phyloP scores from a whole-genome alignment of 495 filamentous ascomycete genomes.

The Umbilicaria muhlenbergii region DNA sequence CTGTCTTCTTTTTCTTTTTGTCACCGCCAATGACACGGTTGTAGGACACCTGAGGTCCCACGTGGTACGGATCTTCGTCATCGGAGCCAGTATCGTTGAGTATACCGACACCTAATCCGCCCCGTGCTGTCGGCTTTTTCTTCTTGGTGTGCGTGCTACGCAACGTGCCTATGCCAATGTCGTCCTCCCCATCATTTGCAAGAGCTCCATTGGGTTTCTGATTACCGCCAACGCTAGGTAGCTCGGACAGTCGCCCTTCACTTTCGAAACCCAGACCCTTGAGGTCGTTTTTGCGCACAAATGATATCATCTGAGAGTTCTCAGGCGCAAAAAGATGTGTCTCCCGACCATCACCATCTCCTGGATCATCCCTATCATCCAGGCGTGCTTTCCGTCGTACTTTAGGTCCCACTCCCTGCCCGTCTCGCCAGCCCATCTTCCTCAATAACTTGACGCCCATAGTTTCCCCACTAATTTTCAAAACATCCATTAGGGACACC shows the following conservation, averaged over 20 bases:
- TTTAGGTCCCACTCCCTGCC: slow-evolving; percentile 84
- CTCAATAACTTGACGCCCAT: slow-evolving; percentile 79
- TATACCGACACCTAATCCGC: slow-evolving; percentile 75
- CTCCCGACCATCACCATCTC: slow-evolving; percentile 24
- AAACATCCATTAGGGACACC: slow-evolving; percentile 56
- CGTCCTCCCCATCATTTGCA: slow-evolving; percentile 36
- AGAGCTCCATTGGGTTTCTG: slow-evolving; percentile 15
- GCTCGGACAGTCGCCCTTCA: slow-evolving; percentile 36
- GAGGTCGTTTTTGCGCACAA: slow-evolving; percentile 58
- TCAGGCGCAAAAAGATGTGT: slow-evolving; percentile 80
- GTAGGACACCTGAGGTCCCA: slow-evolving; percentile 86
- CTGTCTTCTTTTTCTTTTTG: slow-evolving; percentile 63
- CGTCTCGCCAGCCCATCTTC: slow-evolving; percentile 93
- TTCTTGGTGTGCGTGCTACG: slow-evolving; percentile 17
- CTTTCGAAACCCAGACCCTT: slow-evolving; percentile 72
- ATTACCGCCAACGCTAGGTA: slow-evolving; percentile 4
- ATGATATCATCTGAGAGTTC: slow-evolving; percentile 60
- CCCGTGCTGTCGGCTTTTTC: slow-evolving; percentile 33
- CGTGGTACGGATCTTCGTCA: slow-evolving; percentile 86
- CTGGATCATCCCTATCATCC: slow-evolving; percentile 30
- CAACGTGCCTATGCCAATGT: slow-evolving; percentile 14
- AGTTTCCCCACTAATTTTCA: slow-evolving; percentile 63
- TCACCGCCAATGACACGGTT: slow-evolving; percentile 70
- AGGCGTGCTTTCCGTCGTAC: slow-evolving; percentile 61
- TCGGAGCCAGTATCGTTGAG: slow-evolving; percentile 95